phyloP scores from a whole-genome alignment of 306 rosid genomes.

The Vigna reflexopilosa region DNA sequence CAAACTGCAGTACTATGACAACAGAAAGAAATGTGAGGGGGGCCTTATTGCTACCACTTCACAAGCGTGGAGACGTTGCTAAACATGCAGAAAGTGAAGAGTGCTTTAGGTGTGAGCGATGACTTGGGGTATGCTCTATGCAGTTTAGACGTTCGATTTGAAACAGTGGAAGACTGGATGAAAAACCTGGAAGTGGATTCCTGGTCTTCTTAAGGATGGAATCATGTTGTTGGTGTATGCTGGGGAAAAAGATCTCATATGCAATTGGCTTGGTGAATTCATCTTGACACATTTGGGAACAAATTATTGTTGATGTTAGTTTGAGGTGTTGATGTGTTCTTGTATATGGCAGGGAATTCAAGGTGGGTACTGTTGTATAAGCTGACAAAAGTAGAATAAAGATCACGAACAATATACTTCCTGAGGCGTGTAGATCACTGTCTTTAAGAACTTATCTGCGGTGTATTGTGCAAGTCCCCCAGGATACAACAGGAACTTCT shows the following conservation, averaged over 20 bases:
- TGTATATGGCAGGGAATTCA: conserved; percentile 67
- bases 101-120: conserved; percentile 72
- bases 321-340: background rate
- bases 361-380: too few relatives aligned
- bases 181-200: conserved; percentile 78
- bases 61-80: conserved; percentile 69
- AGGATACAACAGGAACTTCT: too few relatives aligned
- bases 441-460: too few relatives aligned
- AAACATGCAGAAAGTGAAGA: conserved; percentile 54
- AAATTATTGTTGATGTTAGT: background rate
- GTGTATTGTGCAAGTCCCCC: too few relatives aligned
- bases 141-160: conserved; percentile 53
- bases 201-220: conserved; percentile 87
- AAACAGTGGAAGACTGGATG: conserved; percentile 73
- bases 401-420: too few relatives aligned
- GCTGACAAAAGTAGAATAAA: too few relatives aligned
- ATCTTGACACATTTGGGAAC: background rate
- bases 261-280: conserved; percentile 92
- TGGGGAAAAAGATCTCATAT: conserved; percentile 88
- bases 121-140: conserved; percentile 70
- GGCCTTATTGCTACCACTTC: conserved; percentile 74
- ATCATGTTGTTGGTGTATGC: conserved; percentile 81
- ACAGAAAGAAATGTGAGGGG: conserved; percentile 81
- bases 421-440: too few relatives aligned
- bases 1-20: conserved; percentile 76